phyloP scores from a whole-genome alignment of 352 stramenopile genomes.

The Globisporangium emineosum region DNA sequence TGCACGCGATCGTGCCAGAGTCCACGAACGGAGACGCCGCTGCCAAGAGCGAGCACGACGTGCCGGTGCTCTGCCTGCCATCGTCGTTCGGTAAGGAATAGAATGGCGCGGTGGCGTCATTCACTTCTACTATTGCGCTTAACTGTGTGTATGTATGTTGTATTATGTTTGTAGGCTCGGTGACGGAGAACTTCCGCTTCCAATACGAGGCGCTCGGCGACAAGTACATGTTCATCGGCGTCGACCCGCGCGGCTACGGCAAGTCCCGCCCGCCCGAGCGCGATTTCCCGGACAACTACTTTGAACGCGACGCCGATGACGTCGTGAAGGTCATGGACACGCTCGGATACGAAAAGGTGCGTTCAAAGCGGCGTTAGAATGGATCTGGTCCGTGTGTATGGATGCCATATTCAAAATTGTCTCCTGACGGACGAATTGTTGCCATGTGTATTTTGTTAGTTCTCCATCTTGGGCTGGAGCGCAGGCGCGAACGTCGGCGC shows the following conservation, averaged over 20 bases:
- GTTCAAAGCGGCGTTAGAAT: background rate
- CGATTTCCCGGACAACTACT: constrained; percentile 50
- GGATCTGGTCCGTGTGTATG: background rate
- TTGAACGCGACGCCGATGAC: constrained; percentile 75
- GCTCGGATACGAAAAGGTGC: constrained; percentile 55
- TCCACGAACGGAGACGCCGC: background rate
- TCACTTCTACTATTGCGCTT: background rate
- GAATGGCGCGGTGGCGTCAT: background rate
- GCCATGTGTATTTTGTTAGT: no score
- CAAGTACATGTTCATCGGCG: constrained; percentile 57
- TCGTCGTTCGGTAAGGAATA: constrained; percentile 48
- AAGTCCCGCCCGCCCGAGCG: constrained; percentile 38
- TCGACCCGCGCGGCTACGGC: constrained; percentile 64
- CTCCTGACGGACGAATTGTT: no score
- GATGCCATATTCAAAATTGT: no score
- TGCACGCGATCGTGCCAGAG: constrained; percentile 45
- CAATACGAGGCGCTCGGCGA: constrained; percentile 52
- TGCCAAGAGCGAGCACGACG: constrained; percentile 15
- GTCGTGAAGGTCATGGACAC: constrained; percentile 53
- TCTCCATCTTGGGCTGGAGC: constrained; percentile 73
- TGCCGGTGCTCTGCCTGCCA: constrained; percentile 63
- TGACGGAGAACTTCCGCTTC: constrained; percentile 51
- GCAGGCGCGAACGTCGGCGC: constrained; percentile 72
- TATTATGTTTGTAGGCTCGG: constrained; percentile 25
- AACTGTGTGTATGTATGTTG: background rate